Base-by-base conservation (phyloP, 805 yeast genomes). In the Diddensiella transvaalensis region DNA sequence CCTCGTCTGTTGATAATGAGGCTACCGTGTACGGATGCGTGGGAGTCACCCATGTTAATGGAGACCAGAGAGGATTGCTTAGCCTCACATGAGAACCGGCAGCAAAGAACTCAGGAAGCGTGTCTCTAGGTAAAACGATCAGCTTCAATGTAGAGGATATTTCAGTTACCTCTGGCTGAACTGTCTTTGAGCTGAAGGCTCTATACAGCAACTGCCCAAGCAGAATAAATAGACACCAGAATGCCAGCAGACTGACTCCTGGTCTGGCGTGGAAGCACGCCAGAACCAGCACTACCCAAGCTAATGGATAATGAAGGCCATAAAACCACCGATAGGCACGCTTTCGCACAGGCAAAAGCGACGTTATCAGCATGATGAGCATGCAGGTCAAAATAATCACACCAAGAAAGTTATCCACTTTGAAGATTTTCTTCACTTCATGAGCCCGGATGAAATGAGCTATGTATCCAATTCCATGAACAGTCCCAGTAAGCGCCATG, bases 241-340 rank as follows among this genome's bases (percentile, higher is more conserved):
- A 22, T 1, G 93, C 82, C 56, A 83, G 77, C 30, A 65, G 63
- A 2, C 82, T 79, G 17, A 83, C 75, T 3, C 80, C 75, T 0
- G 98, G 98, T 53, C 96, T 76, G 0, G 91, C 87, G 64, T 91
- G 98, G 56, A 78, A 73, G 52, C 83, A 83, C 4, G 88, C 63
- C 21, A 83, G 67, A 1, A 86, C 60, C 3, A 90, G 82, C 15
- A 80, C 73, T 3, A 78, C 59, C 96, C 96, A 89, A 1, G 96
- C 82, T 62, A 83, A 76, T 4, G 80, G 58, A 55, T 88, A 86
- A 67, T 91, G 98, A 41, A 78, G 68, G 46, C 75, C 67, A 62
- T 79, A 90, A 56, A 91, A 91, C 0, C 79, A 42, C 50, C 75
- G 76, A 67, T 85, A 91, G 46, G 70, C 72, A 8, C 67, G 55